These are phyloP conservation scores for Hirschfeldia incana DNA, from an alignment of 345 rosid species.

Conservation along the genomic window DNA sequence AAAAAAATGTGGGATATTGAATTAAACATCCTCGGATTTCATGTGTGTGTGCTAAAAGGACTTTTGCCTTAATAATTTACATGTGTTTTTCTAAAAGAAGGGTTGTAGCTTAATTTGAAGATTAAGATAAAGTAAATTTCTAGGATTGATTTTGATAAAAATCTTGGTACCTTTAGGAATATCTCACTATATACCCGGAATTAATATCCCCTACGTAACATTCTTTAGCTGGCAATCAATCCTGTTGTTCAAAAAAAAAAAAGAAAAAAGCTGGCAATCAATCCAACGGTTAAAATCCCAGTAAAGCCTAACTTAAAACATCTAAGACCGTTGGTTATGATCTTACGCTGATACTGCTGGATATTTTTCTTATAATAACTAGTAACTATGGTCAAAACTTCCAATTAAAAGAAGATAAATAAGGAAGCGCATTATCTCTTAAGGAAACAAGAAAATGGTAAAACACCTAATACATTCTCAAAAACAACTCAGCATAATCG, in stretches of 20 bases:
- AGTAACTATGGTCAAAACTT: background rate
- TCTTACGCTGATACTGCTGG: constrained; percentile 26
- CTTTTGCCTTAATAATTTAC: background rate
- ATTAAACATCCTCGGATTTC: background rate
- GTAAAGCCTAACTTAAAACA: background rate
- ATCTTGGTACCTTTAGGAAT: background rate
- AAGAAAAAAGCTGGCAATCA: constrained; percentile 19
- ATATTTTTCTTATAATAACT: constrained; percentile 9
- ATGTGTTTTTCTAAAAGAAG: background rate
- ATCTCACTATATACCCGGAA: constrained; percentile 17
- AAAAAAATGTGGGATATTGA: background rate
- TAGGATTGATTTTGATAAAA: constrained; percentile 3
- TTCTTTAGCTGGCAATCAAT: constrained; percentile 29
- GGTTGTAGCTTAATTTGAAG: background rate
- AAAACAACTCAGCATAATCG: constrained; percentile 27
- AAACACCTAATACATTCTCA: constrained; percentile 21
- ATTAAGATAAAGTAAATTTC: constrained; percentile 17
- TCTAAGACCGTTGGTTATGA: constrained; percentile 6
- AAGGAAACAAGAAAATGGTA: background rate
- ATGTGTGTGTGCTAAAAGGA: background rate
- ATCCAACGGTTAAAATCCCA: constrained; percentile 31
- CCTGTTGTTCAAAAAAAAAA: background rate
- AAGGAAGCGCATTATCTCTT: constrained; percentile 25
- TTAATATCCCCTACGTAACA: constrained; percentile 2
- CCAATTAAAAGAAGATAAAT: constrained; percentile 18